These are phyloP conservation scores for Naganishia albida DNA, from an alignment of 1,284 basidiomycete genomes.

Conservation along the genomic window DNA sequence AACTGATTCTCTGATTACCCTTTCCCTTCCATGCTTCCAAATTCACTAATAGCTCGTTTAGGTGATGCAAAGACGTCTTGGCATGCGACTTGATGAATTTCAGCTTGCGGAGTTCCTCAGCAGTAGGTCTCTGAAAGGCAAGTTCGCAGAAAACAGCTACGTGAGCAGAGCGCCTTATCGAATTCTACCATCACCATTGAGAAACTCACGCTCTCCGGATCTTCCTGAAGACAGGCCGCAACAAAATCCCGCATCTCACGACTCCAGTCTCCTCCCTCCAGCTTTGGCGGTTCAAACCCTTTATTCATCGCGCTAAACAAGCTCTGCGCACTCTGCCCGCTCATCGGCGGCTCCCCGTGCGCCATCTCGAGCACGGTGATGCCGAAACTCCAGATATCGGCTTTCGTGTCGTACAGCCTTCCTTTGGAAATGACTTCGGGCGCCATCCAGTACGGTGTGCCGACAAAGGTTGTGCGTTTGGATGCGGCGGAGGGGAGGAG, in stretches of 20 bases:
- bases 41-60: conserved; percentile 81
- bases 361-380: conserved; percentile 95
- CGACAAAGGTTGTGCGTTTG: conserved; percentile 91
- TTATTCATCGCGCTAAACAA: conserved; percentile 86
- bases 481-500: conserved; percentile 80
- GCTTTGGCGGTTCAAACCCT: conserved; percentile 65
- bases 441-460: conserved; percentile 99
- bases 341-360: conserved; percentile 60
- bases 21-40: conserved; percentile 75
- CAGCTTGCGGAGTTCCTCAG: conserved; percentile 85
- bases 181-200: not conserved
- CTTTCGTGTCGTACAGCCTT: conserved; percentile 89
- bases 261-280: conserved; percentile 75
- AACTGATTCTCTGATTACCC: conserved; percentile 75
- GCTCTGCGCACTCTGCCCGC: conserved; percentile 80
- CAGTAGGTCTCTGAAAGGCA: conserved; percentile 68
- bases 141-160: conserved; percentile 29
- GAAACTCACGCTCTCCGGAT: conserved; percentile 70
- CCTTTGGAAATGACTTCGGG: conserved; percentile 90
- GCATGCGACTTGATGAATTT: conserved; percentile 85
- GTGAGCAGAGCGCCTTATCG: not conserved
- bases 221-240: conserved; percentile 78
- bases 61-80: conserved; percentile 67
- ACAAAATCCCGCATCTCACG: conserved; percentile 90
- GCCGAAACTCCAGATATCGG: conserved; percentile 95